Evolutionary conservation across 2,329 filamentous ascomycete genomes (phyloP).

Genomic region (Cytospora piceicola): DNA sequence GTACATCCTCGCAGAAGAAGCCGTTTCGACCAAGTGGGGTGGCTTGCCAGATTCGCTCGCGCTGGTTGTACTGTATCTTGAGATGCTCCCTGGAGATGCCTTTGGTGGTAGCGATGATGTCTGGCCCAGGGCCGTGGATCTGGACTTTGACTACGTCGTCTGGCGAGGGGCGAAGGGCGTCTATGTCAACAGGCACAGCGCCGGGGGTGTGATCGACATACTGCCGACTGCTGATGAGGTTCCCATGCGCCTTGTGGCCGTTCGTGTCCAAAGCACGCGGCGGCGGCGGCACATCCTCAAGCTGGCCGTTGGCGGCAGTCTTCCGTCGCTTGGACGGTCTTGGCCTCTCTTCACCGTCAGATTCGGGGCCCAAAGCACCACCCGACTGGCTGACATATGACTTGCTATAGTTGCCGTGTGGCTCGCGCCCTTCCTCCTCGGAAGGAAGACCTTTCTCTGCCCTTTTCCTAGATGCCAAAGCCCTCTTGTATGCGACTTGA

Average conservation of each 20-base stretch:
- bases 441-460: slow-evolving; percentile 56
- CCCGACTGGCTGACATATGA: slow-evolving; percentile 72
- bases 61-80: slow-evolving; percentile 71
- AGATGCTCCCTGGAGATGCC: slow-evolving; percentile 76
- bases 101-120: slow-evolving; percentile 67
- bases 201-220: slow-evolving; percentile 64
- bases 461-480: slow-evolving; percentile 55
- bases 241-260: slow-evolving; percentile 36
- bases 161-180: slow-evolving; percentile 62
- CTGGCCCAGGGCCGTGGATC: slow-evolving; percentile 70
- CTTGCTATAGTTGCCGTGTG: slow-evolving; percentile 59
- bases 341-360: slow-evolving; percentile 56
- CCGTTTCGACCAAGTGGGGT: slow-evolving; percentile 66
- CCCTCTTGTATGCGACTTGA: slow-evolving; percentile 45
- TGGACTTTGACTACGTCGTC: slow-evolving; percentile 67
- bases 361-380: slow-evolving; percentile 68
- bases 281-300: slow-evolving; percentile 23
- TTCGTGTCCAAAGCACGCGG: slow-evolving; percentile 26
- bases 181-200: slow-evolving; percentile 62
- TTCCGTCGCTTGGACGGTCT: slow-evolving; percentile 54
- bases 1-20: slow-evolving; percentile 66
- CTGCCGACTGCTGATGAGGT: slow-evolving; percentile 60
- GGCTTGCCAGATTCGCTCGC: slow-evolving; percentile 67
- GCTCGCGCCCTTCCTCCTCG: slow-evolving; percentile 48
- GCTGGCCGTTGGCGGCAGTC: slow-evolving; percentile 43